Conservation (phyloP, 441 rosid genomes). For the Kokia cookei region DNA sequence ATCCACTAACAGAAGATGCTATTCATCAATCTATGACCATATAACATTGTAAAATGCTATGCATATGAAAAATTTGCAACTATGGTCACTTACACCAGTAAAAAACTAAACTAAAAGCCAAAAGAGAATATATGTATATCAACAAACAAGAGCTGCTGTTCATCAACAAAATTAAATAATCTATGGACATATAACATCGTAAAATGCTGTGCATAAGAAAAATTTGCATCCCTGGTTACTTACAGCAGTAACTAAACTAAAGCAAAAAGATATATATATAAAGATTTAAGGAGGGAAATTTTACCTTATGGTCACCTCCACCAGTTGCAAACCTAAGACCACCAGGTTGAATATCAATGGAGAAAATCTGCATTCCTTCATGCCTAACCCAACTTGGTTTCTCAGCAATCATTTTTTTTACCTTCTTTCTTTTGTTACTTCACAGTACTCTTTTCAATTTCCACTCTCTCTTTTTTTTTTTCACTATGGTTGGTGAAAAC, state of each 20-base stretch:
- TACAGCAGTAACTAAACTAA: not conserved
- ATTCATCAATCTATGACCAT: not conserved
- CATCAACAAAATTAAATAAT: not conserved
- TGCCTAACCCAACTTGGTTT: conserved; percentile 95
- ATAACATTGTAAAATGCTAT: not conserved
- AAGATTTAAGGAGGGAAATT: not conserved
- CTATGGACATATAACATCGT: not conserved
- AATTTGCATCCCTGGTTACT: not conserved
- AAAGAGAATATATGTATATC: not conserved
- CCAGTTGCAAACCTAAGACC: conserved; percentile 95
- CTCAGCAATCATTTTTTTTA: conserved; percentile 78
- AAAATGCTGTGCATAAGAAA: not conserved
- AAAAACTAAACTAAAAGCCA: not conserved
- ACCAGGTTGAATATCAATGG: conserved; percentile 95
- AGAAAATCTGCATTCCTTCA: conserved; percentile 95
- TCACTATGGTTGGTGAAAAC: conserved; percentile 9
- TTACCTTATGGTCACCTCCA: conserved; percentile 98
- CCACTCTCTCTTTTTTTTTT: not conserved
- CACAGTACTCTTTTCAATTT: not conserved
- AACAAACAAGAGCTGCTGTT: not conserved
- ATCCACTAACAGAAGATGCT: too few relatives aligned
- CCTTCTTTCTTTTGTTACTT: conserved; percentile 2
- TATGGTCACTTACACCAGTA: not conserved
- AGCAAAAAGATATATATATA: not conserved
- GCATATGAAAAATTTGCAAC: not conserved